These are phyloP conservation scores for Cajanus cajan DNA, from an alignment of 306 rosid species.

Conservation along the genomic window DNA sequence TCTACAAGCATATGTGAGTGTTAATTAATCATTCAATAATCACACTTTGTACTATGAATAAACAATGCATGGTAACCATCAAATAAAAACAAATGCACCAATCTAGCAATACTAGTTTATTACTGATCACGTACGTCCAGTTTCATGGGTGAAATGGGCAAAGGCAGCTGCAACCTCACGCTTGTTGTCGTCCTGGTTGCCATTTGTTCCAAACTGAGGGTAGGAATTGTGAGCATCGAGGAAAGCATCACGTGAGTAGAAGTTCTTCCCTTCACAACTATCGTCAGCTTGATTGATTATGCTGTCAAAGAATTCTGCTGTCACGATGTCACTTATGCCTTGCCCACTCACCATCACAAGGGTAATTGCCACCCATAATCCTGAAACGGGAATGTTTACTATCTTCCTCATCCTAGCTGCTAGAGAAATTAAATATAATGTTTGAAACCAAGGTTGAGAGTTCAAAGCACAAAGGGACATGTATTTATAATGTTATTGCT, in stretches of 20 bases:
- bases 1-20: conserved; percentile 30
- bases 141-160: conserved; percentile 82
- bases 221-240: conserved; percentile 50
- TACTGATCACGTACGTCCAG: too few relatives aligned
- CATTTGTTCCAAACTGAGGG: conserved; percentile 39
- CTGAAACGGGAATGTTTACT: background rate
- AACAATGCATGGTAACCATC: too few relatives aligned
- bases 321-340: conserved; percentile 30
- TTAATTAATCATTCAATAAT: background rate
- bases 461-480: background rate
- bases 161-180: conserved; percentile 81
- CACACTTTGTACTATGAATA: background rate
- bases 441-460: background rate
- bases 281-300: conserved; percentile 46
- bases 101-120: too few relatives aligned
- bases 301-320: conserved; percentile 42
- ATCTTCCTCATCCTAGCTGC: background rate
- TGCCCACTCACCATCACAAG: background rate
- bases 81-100: too few relatives aligned
- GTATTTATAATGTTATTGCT: background rate
- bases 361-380: background rate
- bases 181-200: conserved; percentile 50
- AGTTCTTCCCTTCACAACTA: conserved; percentile 53
- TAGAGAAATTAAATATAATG: background rate
- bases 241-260: conserved; percentile 34